These are phyloP conservation scores for Colletotrichum paranaense DNA, from an alignment of 2,329 filamentous ascomycete genomes.

Conservation along the genomic window DNA sequence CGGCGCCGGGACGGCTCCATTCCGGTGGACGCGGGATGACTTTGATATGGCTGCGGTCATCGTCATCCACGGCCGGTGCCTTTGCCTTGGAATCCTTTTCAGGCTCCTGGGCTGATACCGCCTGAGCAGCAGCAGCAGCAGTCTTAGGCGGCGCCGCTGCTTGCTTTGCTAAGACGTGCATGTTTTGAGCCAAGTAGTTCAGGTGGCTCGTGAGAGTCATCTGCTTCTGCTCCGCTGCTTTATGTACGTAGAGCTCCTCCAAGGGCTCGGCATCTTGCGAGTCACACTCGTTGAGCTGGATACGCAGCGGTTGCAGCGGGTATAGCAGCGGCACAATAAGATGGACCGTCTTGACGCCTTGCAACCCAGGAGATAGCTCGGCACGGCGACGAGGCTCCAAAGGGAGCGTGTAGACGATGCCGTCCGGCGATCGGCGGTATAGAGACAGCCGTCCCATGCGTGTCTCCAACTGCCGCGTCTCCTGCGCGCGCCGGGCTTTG, in stretches of 20 bases:
- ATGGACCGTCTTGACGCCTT: slow-evolving; percentile 71
- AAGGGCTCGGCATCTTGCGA: slow-evolving; percentile 70
- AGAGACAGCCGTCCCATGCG: slow-evolving; percentile 75
- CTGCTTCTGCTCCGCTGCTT: slow-evolving; percentile 65
- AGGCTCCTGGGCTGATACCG: slow-evolving; percentile 29
- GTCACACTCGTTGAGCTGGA: slow-evolving; percentile 74
- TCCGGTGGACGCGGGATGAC: slow-evolving; percentile 82
- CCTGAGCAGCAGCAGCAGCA: slow-evolving; percentile 27
- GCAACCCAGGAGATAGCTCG: slow-evolving; percentile 71
- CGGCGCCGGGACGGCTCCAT: slow-evolving; percentile 70
- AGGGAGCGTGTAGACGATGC: slow-evolving; percentile 76
- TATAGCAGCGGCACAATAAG: slow-evolving; percentile 79
- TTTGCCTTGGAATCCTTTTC: slow-evolving; percentile 38
- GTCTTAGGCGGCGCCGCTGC: slow-evolving; percentile 43
- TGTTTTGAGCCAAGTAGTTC: slow-evolving; percentile 79
- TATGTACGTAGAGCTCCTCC: slow-evolving; percentile 73
- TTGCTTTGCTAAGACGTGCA: slow-evolving; percentile 74
- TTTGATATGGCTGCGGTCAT: slow-evolving; percentile 73
- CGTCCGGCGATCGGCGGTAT: slow-evolving; percentile 77
- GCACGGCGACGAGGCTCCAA: slow-evolving; percentile 72
- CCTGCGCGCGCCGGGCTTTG: slow-evolving; percentile 70
- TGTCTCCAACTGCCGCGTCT: slow-evolving; percentile 79
- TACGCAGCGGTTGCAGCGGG: slow-evolving; percentile 74
- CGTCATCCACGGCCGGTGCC: slow-evolving; percentile 40
- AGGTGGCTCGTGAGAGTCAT: slow-evolving; percentile 78